A percentile compares a stretch with the other conserved stretches of the same genome.
These are phyloP conservation scores for Dothiorella sarmentorum DNA, from an alignment of 2,329 filamentous ascomycete species.

Conservation along the genomic window DNA sequence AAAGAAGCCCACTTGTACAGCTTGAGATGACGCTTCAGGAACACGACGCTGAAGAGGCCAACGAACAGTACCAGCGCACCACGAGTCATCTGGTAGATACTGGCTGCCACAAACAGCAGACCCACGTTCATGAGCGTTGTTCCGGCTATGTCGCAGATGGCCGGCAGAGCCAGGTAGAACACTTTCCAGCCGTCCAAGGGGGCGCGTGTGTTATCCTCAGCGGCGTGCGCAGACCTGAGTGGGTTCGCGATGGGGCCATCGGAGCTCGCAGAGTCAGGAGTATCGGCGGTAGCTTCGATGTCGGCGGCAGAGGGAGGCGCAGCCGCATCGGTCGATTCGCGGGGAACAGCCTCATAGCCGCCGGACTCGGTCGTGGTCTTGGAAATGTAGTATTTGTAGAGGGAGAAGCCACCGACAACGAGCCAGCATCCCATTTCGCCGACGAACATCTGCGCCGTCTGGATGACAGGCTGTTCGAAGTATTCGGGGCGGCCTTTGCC, in stretches of 20 bases:
- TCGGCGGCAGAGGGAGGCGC: constrained; percentile 42
- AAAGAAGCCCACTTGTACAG: constrained; percentile 93
- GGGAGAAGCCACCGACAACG: constrained; percentile 67
- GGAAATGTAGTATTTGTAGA: constrained; percentile 59
- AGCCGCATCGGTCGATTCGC: constrained; percentile 24
- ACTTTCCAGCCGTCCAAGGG: constrained; percentile 68
- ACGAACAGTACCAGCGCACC: constrained; percentile 95
- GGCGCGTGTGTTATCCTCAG: constrained; percentile 53
- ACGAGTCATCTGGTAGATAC: constrained; percentile 98
- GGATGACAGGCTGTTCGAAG: constrained; percentile 94
- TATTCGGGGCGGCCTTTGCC: constrained; percentile 62
- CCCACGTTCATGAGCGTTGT: constrained; percentile 98
- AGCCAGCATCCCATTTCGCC: constrained; percentile 97
- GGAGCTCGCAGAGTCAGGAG: constrained; percentile 40
- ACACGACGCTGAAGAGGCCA: constrained; percentile 88
- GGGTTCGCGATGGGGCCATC: constrained; percentile 52
- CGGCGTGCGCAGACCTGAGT: constrained; percentile 39
- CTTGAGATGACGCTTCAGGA: constrained; percentile 73
- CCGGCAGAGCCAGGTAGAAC: constrained; percentile 74
- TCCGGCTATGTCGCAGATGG: constrained; percentile 88
- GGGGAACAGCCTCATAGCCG: constrained; percentile 64
- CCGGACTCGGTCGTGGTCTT: constrained; percentile 28
- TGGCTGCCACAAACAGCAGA: constrained; percentile 86
- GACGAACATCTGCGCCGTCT: constrained; percentile 96
- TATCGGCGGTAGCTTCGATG: constrained; percentile 46